phyloP scores from a whole-genome alignment of 2,329 filamentous ascomycete species.

The Colletotrichum lini region DNA sequence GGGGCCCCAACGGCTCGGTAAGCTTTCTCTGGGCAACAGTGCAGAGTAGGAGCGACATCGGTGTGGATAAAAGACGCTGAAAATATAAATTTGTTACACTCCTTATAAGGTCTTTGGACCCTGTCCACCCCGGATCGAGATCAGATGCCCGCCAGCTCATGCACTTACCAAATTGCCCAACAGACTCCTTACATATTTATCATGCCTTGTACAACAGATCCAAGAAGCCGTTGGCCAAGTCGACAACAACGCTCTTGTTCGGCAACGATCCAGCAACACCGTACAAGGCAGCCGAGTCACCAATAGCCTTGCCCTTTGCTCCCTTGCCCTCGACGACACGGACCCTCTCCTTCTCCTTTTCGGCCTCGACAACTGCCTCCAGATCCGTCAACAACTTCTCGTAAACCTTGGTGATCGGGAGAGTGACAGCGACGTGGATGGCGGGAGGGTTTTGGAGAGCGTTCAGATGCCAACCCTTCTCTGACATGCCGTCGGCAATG shows the following conservation, averaged over 20 bases:
- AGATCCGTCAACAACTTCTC: slow-evolving; percentile 84
- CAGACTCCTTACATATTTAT: not conserved
- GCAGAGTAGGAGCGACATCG: slow-evolving; percentile 1
- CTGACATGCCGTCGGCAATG: slow-evolving; percentile 88
- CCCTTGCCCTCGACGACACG: slow-evolving; percentile 78
- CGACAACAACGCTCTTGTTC: slow-evolving; percentile 94
- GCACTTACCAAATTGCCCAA: slow-evolving; percentile 29
- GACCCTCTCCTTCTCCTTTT: slow-evolving; percentile 86
- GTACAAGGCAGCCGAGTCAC: slow-evolving; percentile 90
- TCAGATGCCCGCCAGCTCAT: slow-evolving; percentile 31
- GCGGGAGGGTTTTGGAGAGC: slow-evolving; percentile 92
- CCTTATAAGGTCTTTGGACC: slow-evolving; percentile 13
- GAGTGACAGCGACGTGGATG: slow-evolving; percentile 93
- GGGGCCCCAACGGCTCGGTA: not conserved
- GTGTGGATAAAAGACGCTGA: slow-evolving; percentile 17
- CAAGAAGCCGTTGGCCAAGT: slow-evolving; percentile 90
- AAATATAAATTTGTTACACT: slow-evolving; percentile 24
- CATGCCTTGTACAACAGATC: slow-evolving; percentile 92
- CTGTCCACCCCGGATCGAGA: slow-evolving; percentile 27
- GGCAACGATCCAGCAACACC: slow-evolving; percentile 95
- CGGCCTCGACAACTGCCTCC: slow-evolving; percentile 75
- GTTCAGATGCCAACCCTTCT: slow-evolving; percentile 94
- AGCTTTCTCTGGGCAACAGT: not conserved
- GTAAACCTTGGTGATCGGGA: slow-evolving; percentile 86
- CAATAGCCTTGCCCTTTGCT: slow-evolving; percentile 75